Percentiles rank a stretch among this genome's conserved stretches.
Evolutionary conservation across 2,329 filamentous ascomycete genomes (phyloP).

Genomic region (Alternaria longipes): DNA sequence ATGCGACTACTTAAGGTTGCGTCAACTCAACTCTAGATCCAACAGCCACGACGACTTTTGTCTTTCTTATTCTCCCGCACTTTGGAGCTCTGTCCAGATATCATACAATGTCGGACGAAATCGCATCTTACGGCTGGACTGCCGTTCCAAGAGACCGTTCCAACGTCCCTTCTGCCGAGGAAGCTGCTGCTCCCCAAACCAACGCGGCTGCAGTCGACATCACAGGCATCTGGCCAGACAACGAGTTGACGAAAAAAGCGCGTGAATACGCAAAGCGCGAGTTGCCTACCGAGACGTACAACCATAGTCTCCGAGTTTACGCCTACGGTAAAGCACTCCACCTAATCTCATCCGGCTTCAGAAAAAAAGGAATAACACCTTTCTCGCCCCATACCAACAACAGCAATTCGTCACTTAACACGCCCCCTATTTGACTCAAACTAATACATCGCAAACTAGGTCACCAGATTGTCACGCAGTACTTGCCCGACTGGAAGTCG

Average conservation of each 20-base stretch:
- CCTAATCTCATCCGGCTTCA: neutral
- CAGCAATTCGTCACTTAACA: no score
- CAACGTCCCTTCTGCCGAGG: neutral
- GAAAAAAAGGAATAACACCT: fast-evolving
- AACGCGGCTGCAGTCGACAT: neutral
- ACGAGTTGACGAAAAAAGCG: neutral
- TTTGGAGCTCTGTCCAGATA: fast-evolving
- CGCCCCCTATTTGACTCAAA: no score
- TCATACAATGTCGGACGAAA: neutral
- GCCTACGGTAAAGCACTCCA: neutral
- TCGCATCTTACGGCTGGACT: neutral
- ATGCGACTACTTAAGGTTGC: neutral
- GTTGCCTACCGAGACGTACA: neutral
- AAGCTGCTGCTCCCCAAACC: neutral
- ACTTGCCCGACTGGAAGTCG: neutral
- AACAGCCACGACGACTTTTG: neutral
- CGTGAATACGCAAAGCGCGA: neutral
- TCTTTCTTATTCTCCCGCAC: fast-evolving
- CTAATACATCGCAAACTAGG: neutral
- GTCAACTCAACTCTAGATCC: neutral
- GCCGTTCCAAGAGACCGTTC: neutral
- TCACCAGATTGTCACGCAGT: neutral
- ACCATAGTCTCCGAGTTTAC: conserved; percentile 10
- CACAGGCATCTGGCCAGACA: neutral
- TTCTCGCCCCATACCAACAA: fast-evolving